These are phyloP conservation scores for Reutealis trisperma DNA, from an alignment of 345 rosid species.

Conservation along the genomic window DNA sequence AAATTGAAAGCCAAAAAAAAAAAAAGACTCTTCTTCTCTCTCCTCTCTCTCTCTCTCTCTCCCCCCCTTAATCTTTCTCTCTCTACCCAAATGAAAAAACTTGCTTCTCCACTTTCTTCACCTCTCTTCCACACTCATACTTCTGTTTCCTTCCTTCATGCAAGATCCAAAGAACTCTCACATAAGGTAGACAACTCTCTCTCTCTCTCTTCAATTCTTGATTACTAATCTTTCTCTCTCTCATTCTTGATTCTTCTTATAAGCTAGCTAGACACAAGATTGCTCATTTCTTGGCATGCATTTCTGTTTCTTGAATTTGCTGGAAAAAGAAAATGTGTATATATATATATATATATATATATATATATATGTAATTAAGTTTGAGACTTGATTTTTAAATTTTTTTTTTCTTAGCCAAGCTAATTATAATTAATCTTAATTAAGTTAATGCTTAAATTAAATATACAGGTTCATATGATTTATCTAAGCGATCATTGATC, in stretches of 20 bases:
- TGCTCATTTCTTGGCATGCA: neutral
- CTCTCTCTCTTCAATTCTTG: neutral
- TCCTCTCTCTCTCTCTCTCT: neutral
- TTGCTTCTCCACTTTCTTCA: neutral
- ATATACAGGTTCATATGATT: conserved; percentile 15
- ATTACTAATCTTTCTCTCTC: neutral
- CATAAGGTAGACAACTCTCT: conserved; percentile 50
- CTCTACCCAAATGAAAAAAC: conserved; percentile 40
- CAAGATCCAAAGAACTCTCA: conserved; percentile 75
- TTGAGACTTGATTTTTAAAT: neutral
- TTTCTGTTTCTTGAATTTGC: neutral
- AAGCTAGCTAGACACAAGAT: neutral
- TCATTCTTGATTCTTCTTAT: neutral
- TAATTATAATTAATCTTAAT: neutral
- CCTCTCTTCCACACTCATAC: conserved; percentile 17
- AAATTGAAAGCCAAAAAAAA: conserved; percentile 27
- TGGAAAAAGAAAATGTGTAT: neutral
- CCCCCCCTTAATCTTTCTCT: neutral
- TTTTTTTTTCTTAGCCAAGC: neutral
- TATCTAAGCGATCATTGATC: neutral
- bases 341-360: too few relatives aligned
- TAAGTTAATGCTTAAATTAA: neutral
- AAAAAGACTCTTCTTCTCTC: conserved; percentile 4
- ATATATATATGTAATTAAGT: too few relatives aligned
- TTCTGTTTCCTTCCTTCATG: conserved; percentile 57